A percentile compares a stretch with the other conserved stretches of the same genome.
Evolutionary conservation across 495 filamentous ascomycete species (phyloP).

Genomic region (Tuber magnatum): DNA sequence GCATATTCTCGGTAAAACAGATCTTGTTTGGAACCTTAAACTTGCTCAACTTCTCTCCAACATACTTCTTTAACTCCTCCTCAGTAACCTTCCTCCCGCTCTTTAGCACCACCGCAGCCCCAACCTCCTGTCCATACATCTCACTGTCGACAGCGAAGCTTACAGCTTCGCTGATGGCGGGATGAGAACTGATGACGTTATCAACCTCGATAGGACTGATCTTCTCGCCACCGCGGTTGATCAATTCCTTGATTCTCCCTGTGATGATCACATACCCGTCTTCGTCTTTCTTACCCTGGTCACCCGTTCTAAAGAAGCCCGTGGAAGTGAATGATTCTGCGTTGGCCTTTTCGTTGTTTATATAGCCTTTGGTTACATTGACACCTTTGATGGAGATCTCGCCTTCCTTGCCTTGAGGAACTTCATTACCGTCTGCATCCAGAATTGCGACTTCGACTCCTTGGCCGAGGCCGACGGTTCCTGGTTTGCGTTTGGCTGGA

Average conservation of each 20-base stretch:
- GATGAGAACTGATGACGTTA: slow-evolving; percentile 63
- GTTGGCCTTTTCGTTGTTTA: slow-evolving; percentile 72
- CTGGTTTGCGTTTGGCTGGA: slow-evolving; percentile 62
- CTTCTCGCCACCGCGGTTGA: slow-evolving; percentile 78
- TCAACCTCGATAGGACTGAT: slow-evolving; percentile 79
- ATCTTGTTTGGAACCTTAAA: slow-evolving; percentile 84
- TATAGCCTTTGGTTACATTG: slow-evolving; percentile 75
- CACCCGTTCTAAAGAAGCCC: slow-evolving; percentile 77
- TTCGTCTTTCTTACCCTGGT: slow-evolving; percentile 67
- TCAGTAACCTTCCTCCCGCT: slow-evolving; percentile 48
- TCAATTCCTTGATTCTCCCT: slow-evolving; percentile 75
- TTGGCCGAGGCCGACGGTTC: slow-evolving; percentile 70
- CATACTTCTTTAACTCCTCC: slow-evolving; percentile 59
- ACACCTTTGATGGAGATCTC: slow-evolving; percentile 74
- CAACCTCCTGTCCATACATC: slow-evolving; percentile 75
- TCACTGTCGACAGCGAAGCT: slow-evolving; percentile 71
- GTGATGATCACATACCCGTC: slow-evolving; percentile 72
- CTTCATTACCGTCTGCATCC: slow-evolving; percentile 54
- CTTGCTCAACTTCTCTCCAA: slow-evolving; percentile 60
- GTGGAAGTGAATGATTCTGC: slow-evolving; percentile 57
- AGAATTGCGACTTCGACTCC: slow-evolving; percentile 75
- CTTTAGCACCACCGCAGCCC: slow-evolving; percentile 68
- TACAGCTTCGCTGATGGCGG: slow-evolving; percentile 66
- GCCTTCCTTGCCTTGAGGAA: slow-evolving; percentile 58
- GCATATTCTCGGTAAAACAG: slow-evolving; percentile 72